Conservation (phyloP, 1,139 yeast genomes). For the Diutina sp. region DNA sequence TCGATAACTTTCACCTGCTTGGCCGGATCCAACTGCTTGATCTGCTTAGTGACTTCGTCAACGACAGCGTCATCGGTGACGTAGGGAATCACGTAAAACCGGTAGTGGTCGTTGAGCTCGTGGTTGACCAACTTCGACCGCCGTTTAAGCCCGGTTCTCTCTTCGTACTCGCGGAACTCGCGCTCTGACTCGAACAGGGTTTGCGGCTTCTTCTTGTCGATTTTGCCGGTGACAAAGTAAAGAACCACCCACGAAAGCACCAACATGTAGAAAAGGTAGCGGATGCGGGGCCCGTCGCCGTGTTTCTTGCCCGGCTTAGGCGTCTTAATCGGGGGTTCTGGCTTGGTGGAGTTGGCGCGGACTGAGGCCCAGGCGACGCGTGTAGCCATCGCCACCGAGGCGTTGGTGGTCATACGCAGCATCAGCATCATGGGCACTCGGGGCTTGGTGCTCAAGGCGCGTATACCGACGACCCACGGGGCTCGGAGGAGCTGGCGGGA, state of each 20-base stretch:
- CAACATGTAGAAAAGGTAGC: conserved; percentile 36
- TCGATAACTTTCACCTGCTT: conserved; percentile 35
- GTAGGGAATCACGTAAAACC: conserved; percentile 33
- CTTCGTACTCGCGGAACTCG: conserved; percentile 44
- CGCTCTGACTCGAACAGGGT: conserved; percentile 39
- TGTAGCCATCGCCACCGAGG: neutral
- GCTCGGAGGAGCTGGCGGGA: neutral
- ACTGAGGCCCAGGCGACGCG: neutral
- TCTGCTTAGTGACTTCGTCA: conserved; percentile 11
- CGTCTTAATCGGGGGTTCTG: neutral
- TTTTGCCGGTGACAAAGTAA: conserved; percentile 32
- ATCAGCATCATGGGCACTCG: neutral
- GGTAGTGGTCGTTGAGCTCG: conserved; percentile 17
- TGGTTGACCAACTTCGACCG: conserved; percentile 29
- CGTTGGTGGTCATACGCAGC: neutral
- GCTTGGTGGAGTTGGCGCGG: neutral
- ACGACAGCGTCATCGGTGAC: conserved; percentile 13
- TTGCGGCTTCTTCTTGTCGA: conserved; percentile 41
- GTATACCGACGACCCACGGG: neutral
- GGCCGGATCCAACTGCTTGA: conserved; percentile 4
- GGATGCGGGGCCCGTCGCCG: conserved; percentile 26
- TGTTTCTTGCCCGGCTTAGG: neutral
- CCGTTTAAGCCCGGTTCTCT: conserved; percentile 40
- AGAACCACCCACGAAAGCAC: conserved; percentile 41
- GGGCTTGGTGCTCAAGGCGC: neutral